A percentile compares a stretch with the other conserved stretches of the same genome.
Conservation (phyloP, 371 early-diverging fungal species). For the Batkoa obscura region DNA sequence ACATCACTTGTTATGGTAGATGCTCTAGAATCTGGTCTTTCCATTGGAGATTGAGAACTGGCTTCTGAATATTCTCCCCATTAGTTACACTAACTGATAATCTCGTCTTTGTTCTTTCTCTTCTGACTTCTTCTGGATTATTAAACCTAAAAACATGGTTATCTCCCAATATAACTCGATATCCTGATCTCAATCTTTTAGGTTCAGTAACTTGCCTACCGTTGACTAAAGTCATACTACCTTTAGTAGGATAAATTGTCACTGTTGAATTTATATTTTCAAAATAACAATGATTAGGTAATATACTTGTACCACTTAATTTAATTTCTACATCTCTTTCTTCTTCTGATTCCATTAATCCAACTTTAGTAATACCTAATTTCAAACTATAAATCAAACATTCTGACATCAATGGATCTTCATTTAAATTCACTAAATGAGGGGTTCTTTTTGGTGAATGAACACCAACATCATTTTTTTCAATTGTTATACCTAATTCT, state of each 20-base stretch:
- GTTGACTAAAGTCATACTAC: slow-evolving; percentile 54
- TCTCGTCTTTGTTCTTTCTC: slow-evolving; percentile 27
- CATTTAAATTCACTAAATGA: slow-evolving; percentile 74
- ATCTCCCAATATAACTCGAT: slow-evolving; percentile 64
- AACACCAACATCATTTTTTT: slow-evolving; percentile 55
- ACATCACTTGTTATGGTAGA: slow-evolving; percentile 27
- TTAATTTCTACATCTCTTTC: slow-evolving; percentile 39
- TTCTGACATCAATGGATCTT: slow-evolving; percentile 79
- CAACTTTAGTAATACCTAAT: slow-evolving; percentile 53
- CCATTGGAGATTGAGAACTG: slow-evolving; percentile 9
- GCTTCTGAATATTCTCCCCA: slow-evolving; percentile 9
- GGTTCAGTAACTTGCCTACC: slow-evolving; percentile 40
- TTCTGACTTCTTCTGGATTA: slow-evolving; percentile 66
- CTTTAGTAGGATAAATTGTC: slow-evolving; percentile 32
- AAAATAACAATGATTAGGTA: slow-evolving; percentile 54
- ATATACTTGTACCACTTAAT: slow-evolving; percentile 46
- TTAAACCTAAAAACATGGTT: slow-evolving; percentile 69
- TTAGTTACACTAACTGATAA: slow-evolving; percentile 3
- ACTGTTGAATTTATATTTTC: slow-evolving; percentile 41
- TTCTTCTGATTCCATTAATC: slow-evolving; percentile 19
- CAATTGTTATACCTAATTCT: slow-evolving; percentile 61
- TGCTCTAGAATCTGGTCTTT: slow-evolving; percentile 28
- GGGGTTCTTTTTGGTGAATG: slow-evolving; percentile 67
- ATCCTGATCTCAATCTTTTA: slow-evolving; percentile 42
- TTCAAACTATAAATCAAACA: slow-evolving; percentile 74